These are phyloP conservation scores for Xylariaceae sp. DNA, from an alignment of 2,329 filamentous ascomycete species.

Conservation along the genomic window DNA sequence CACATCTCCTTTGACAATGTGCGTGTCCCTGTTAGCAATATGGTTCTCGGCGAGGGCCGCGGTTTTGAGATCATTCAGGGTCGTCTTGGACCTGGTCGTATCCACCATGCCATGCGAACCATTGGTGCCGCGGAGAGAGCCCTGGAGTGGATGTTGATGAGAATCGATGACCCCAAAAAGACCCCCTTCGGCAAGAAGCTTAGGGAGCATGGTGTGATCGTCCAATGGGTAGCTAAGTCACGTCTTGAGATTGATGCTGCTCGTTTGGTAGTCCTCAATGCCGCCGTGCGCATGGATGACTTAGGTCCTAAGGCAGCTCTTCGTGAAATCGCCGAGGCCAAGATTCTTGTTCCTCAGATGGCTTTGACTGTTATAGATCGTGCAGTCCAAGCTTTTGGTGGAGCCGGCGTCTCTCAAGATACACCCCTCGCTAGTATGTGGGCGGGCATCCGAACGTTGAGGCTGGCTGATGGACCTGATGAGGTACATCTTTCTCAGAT, in stretches of 20 bases:
- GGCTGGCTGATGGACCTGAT: slow-evolving; percentile 89
- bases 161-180: slow-evolving; percentile 88
- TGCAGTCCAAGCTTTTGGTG: slow-evolving; percentile 89
- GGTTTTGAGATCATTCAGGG: slow-evolving; percentile 99
- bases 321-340: slow-evolving; percentile 92
- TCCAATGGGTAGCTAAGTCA: slow-evolving; percentile 90
- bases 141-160: slow-evolving; percentile 89
- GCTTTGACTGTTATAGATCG: slow-evolving; percentile 87
- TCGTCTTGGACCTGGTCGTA: slow-evolving; percentile 88
- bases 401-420: slow-evolving; percentile 87
- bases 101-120: slow-evolving; percentile 95
- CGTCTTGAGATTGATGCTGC: slow-evolving; percentile 92
- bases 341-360: slow-evolving; percentile 81
- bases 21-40: slow-evolving; percentile 75
- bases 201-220: slow-evolving; percentile 84
- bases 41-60: slow-evolving; percentile 87
- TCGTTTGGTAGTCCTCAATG: slow-evolving; percentile 86
- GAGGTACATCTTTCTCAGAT: slow-evolving; percentile 88
- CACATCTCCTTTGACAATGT: slow-evolving; percentile 89
- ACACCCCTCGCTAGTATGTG: slow-evolving; percentile 86
- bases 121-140: slow-evolving; percentile 89
- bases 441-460: slow-evolving; percentile 74
- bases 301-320: slow-evolving; percentile 83
- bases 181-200: slow-evolving; percentile 87
- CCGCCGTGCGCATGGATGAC: slow-evolving; percentile 90